Conservation (phyloP, 2,329 filamentous ascomycete genomes). For the Aureobasidium sp. region DNA sequence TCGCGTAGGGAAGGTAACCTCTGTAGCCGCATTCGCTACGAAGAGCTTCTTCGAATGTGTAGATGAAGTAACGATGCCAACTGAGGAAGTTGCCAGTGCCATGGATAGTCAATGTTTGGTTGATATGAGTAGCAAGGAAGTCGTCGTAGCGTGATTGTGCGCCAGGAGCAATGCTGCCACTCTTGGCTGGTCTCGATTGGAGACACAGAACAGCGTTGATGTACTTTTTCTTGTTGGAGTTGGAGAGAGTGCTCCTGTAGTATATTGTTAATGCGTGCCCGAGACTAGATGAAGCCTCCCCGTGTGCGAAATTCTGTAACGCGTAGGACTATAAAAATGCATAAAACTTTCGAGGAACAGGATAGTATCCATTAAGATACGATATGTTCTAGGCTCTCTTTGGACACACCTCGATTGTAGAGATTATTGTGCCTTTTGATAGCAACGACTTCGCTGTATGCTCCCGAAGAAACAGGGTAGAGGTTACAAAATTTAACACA, state of each 20-base stretch:
- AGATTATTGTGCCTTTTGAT: too few species aligned
- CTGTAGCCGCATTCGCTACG: slow-evolving; percentile 35
- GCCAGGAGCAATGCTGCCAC: slow-evolving; percentile 17
- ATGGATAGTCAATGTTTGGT: slow-evolving; percentile 20
- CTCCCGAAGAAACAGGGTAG: too few species aligned
- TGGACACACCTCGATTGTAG: too few species aligned
- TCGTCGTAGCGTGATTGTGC: slow-evolving; percentile 23
- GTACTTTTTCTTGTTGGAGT: slow-evolving; percentile 21
- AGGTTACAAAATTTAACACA: too few species aligned
- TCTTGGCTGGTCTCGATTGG: slow-evolving; percentile 18
- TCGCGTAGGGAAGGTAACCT: slow-evolving; percentile 41
- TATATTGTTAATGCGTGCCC: neutral
- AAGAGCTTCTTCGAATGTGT: slow-evolving; percentile 34
- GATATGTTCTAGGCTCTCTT: too few species aligned
- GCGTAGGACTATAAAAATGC: too few species aligned
- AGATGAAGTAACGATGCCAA: slow-evolving; percentile 36
- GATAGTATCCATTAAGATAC: too few species aligned
- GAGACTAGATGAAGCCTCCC: neutral
- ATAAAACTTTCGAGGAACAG: too few species aligned
- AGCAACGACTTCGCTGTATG: too few species aligned
- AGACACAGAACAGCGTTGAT: slow-evolving; percentile 25
- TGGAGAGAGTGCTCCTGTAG: slow-evolving; percentile 16
- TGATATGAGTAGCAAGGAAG: slow-evolving; percentile 22
- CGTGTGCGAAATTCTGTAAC: too few species aligned
- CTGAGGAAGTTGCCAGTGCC: slow-evolving; percentile 17